phyloP scores from a whole-genome alignment of 2,329 filamentous ascomycete genomes.

The Cucurbitaria berberidis region DNA sequence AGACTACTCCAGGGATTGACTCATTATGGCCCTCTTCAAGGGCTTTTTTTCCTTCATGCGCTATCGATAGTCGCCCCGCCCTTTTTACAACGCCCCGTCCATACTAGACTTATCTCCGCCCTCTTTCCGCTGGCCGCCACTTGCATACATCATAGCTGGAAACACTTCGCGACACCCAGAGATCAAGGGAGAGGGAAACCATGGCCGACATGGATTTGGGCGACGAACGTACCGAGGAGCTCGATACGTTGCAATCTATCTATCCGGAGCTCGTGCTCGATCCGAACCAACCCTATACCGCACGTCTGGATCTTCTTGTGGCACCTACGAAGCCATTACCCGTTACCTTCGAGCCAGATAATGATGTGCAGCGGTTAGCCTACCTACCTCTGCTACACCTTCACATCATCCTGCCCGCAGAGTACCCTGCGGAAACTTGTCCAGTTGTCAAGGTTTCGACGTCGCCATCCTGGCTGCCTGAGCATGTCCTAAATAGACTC shows the following conservation, averaged over 20 bases:
- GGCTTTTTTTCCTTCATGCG: constrained; percentile 15
- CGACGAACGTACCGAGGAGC: constrained; percentile 66
- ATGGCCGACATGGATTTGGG: constrained; percentile 40
- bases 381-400: constrained; percentile 64
- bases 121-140: constrained; percentile 13
- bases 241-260: constrained; percentile 66
- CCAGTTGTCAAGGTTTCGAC: constrained; percentile 59
- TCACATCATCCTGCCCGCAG: constrained; percentile 59
- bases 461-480: constrained; percentile 60
- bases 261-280: constrained; percentile 65
- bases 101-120: constrained; percentile 14
- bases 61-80: constrained; percentile 24
- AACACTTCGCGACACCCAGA: neutral
- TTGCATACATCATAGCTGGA: neutral
- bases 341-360: constrained; percentile 31
- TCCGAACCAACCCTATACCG: constrained; percentile 49
- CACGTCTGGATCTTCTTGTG: constrained; percentile 62
- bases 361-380: constrained; percentile 55
- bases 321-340: constrained; percentile 60
- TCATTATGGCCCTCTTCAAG: constrained; percentile 24
- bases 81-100: constrained; percentile 13
- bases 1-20: no score
- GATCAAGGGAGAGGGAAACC: neutral
- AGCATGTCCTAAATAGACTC: constrained; percentile 52
- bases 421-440: constrained; percentile 61